Percentiles rank a stretch among this genome's conserved stretches.
These are phyloP conservation scores for Psilocybe subaeruginosa DNA, from an alignment of 768 basidiomycete species.

Conservation along the genomic window DNA sequence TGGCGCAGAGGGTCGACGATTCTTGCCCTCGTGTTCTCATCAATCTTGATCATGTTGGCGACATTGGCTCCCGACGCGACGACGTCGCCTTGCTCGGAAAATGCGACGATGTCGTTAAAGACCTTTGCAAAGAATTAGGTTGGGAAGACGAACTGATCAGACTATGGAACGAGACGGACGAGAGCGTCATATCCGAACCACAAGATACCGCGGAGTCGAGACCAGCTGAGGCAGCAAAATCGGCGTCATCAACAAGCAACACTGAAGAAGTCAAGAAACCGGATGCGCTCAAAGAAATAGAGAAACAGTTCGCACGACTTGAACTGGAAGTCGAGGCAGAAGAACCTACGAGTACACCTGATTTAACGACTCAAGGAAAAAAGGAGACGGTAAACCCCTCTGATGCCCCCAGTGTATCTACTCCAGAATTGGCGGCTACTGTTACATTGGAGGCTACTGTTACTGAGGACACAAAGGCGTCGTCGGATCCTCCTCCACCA, in stretches of 20 bases:
- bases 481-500: neutral
- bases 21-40: constrained; percentile 84
- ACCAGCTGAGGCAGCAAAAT: neutral
- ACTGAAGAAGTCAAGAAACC: constrained; percentile 13
- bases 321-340: constrained; percentile 13
- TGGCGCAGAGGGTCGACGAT: constrained; percentile 58
- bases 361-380: neutral
- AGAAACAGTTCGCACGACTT: constrained; percentile 22
- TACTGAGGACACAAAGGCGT: neutral
- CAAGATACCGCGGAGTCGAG: neutral
- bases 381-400: neutral
- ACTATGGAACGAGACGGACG: constrained; percentile 56
- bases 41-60: constrained; percentile 83
- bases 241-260: neutral
- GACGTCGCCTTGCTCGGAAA: constrained; percentile 71
- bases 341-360: neutral
- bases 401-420: neutral
- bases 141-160: constrained; percentile 69
- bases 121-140: constrained; percentile 68
- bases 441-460: neutral
- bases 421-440: neutral
- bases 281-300: constrained; percentile 20
- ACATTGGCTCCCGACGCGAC: constrained; percentile 52
- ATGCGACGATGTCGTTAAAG: constrained; percentile 68
- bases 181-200: constrained; percentile 22